Percentiles rank a stretch among this genome's conserved stretches.
phyloP scores from a whole-genome alignment of 1,139 yeast genomes.

The Pichia sp. region DNA sequence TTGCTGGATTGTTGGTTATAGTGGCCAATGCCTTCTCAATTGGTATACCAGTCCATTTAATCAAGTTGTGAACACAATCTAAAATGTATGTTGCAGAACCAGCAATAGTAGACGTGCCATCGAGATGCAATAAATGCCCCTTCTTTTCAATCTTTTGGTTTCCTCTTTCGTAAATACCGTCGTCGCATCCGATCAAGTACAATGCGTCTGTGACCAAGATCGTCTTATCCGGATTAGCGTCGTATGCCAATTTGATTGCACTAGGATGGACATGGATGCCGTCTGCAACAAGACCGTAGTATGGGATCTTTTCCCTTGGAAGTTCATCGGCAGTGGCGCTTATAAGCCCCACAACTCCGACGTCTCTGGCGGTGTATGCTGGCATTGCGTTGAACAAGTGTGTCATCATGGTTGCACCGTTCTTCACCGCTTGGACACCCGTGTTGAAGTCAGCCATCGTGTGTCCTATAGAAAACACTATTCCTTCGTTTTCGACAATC shows the following conservation, averaged over 20 bases:
- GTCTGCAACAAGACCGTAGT: constrained; percentile 59
- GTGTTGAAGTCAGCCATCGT: constrained; percentile 50
- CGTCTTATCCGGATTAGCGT: constrained; percentile 53
- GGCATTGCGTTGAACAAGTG: constrained; percentile 71
- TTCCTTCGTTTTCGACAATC: constrained; percentile 33
- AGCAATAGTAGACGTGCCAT: constrained; percentile 61
- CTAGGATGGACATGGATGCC: constrained; percentile 65
- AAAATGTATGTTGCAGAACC: constrained; percentile 62
- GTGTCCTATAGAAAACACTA: constrained; percentile 58
- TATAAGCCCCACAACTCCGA: constrained; percentile 54
- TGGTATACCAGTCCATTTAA: constrained; percentile 50
- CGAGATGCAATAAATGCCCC: constrained; percentile 47
- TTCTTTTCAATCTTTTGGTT: constrained; percentile 47
- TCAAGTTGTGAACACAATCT: constrained; percentile 52
- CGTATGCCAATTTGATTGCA: constrained; percentile 53
- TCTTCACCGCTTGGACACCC: constrained; percentile 47
- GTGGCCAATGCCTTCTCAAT: constrained; percentile 56
- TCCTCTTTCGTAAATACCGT: constrained; percentile 53
- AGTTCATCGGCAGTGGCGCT: constrained; percentile 1
- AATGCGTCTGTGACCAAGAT: constrained; percentile 64
- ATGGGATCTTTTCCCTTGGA: constrained; percentile 40
- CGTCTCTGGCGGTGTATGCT: constrained; percentile 62
- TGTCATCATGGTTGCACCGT: constrained; percentile 61
- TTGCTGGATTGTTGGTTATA: constrained; percentile 58
- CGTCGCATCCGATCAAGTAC: constrained; percentile 52